phyloP scores from a whole-genome alignment of 2,329 filamentous ascomycete genomes.

The Fusarium euwallaceae region DNA sequence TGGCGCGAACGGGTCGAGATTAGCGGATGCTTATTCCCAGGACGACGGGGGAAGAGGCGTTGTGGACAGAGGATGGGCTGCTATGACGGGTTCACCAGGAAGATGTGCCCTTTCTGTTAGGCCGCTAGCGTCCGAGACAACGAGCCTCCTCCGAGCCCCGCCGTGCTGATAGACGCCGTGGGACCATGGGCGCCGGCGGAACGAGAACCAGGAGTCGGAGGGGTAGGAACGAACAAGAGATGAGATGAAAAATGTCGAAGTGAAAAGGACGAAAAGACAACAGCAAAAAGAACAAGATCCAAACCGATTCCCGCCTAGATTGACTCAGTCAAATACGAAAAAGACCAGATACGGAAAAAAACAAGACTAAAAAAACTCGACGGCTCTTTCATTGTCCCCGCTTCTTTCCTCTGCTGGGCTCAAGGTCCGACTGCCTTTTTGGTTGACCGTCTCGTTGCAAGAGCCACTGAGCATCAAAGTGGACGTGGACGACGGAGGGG shows the following conservation, averaged over 20 bases:
- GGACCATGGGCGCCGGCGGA: slow-evolving; percentile 17
- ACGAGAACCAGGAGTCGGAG: slow-evolving; percentile 4
- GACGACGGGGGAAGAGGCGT: slow-evolving; percentile 8
- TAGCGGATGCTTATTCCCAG: slow-evolving; percentile 46
- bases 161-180: slow-evolving; percentile 27
- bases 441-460: slow-evolving; percentile 37
- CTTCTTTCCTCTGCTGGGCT: slow-evolving; percentile 26
- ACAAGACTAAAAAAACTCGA: background rate
- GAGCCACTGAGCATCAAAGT: slow-evolving; percentile 36
- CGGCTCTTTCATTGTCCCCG: slow-evolving; percentile 20
- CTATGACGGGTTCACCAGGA: background rate
- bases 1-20: slow-evolving; percentile 42
- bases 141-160: slow-evolving; percentile 20
- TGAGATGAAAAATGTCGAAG: slow-evolving; percentile 24
- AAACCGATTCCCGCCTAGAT: slow-evolving; percentile 22
- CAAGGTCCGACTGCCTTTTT: slow-evolving; percentile 21
- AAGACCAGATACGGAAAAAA: background rate
- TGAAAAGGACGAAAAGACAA: slow-evolving; percentile 8
- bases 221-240: background rate
- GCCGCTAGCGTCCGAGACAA: slow-evolving; percentile 5
- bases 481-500: slow-evolving; percentile 37
- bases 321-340: background rate
- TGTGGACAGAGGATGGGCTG: slow-evolving; percentile 1
- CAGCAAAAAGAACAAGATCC: slow-evolving; percentile 15
- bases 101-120: slow-evolving; percentile 20